These are phyloP conservation scores for Pezicula neosporulosa DNA, from an alignment of 2,329 filamentous ascomycete species.

Conservation along the genomic window DNA sequence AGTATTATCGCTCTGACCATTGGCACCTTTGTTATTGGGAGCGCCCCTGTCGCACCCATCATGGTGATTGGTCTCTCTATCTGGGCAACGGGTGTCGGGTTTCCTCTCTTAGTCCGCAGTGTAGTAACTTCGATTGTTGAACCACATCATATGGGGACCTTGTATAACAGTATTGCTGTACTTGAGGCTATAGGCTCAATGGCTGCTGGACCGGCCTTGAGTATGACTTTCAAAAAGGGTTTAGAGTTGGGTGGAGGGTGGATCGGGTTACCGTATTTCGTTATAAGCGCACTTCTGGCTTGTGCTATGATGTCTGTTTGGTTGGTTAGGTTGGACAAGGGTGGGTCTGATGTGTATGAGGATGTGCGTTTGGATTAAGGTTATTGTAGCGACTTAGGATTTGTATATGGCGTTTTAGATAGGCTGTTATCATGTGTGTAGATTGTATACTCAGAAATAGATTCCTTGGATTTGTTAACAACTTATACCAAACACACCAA, in stretches of 20 bases:
- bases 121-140: slow-evolving; percentile 52
- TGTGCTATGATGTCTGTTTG: background rate
- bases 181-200: slow-evolving; percentile 47
- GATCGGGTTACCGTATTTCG: slow-evolving; percentile 47
- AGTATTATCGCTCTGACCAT: slow-evolving; percentile 14
- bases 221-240: slow-evolving; percentile 42
- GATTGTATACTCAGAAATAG: too few species aligned
- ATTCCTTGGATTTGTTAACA: too few species aligned
- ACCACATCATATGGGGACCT: slow-evolving; percentile 47
- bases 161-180: slow-evolving; percentile 50
- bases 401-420: too few species aligned
- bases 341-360: too few species aligned
- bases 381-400: too few species aligned
- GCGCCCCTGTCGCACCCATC: background rate
- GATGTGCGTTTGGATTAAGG: too few species aligned
- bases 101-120: slow-evolving; percentile 40
- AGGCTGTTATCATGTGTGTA: too few species aligned
- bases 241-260: slow-evolving; percentile 42
- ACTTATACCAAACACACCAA: too few species aligned
- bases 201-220: slow-evolving; percentile 42
- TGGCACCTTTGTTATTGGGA: slow-evolving; percentile 6
- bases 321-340: background rate
- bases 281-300: slow-evolving; percentile 30
- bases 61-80: slow-evolving; percentile 14
- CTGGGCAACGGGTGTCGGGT: slow-evolving; percentile 42